phyloP scores from a whole-genome alignment of 2,329 filamentous ascomycete genomes.

The Ascochyta clinopodiicola region DNA sequence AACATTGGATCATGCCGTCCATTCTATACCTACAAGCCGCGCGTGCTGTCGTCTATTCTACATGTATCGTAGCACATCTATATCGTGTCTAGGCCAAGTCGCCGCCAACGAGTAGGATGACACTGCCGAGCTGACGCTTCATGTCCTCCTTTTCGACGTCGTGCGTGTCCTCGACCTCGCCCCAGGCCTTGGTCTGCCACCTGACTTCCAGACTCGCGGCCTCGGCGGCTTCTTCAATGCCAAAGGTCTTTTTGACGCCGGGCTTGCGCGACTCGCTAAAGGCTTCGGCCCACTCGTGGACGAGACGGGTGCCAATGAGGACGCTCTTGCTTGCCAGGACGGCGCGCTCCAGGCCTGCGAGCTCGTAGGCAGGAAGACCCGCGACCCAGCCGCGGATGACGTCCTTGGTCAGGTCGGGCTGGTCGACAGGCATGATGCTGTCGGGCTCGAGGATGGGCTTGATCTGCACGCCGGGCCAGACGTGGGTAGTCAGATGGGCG shows the following conservation, averaged over 20 bases:
- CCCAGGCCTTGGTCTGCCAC: constrained; percentile 92
- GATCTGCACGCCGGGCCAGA: constrained; percentile 87
- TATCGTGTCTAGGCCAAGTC: constrained; percentile 14
- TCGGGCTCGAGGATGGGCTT: constrained; percentile 79
- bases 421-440: constrained; percentile 76
- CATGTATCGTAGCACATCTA: background rate
- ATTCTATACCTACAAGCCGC: background rate
- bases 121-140: constrained; percentile 84
- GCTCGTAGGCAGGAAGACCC: constrained; percentile 76
- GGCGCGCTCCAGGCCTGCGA: constrained; percentile 85
- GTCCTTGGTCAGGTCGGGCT: constrained; percentile 76
- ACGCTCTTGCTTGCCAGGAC: constrained; percentile 87
- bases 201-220: constrained; percentile 83
- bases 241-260: constrained; percentile 62
- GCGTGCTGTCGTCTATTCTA: constrained; percentile 7
- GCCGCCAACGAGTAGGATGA: constrained; percentile 74
- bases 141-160: constrained; percentile 94
- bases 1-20: background rate
- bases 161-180: constrained; percentile 97
- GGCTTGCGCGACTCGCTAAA: constrained; percentile 60
- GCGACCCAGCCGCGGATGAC: constrained; percentile 80
- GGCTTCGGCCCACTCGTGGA: constrained; percentile 88
- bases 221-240: constrained; percentile 80
- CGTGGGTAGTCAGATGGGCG: constrained; percentile 69
- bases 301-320: constrained; percentile 74